phyloP scores from a whole-genome alignment of 2,329 filamentous ascomycete species.

The Cadophora gregata region DNA sequence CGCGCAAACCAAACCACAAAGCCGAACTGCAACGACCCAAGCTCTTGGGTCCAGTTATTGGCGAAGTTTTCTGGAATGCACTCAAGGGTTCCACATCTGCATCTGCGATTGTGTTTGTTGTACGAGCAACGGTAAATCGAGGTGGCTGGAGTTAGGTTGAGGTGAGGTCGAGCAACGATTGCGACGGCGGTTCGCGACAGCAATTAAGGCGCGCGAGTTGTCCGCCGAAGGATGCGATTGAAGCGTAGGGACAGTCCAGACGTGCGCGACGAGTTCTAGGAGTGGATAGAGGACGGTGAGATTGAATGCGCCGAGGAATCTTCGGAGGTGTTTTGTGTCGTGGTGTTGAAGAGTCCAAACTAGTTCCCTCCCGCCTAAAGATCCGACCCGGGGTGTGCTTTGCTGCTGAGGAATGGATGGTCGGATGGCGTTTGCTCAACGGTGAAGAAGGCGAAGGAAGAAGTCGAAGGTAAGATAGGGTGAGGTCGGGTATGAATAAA shows the following conservation, averaged over 20 bases:
- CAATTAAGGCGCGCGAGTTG: not conserved
- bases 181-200: constrained; percentile 7
- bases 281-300: constrained; percentile 3
- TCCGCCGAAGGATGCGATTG: constrained; percentile 6
- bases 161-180: constrained; percentile 6
- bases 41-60: constrained; percentile 1
- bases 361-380: constrained; percentile 17
- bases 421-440: constrained; percentile 4
- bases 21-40: constrained; percentile 5
- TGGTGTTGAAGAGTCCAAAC: constrained; percentile 15
- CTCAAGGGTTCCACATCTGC: constrained; percentile 17
- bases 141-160: constrained; percentile 11
- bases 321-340: not conserved
- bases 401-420: not conserved
- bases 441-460: not conserved
- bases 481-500: constrained; percentile 10
- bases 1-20: constrained; percentile 4
- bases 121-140: not conserved
- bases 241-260: constrained; percentile 8
- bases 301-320: constrained; percentile 5
- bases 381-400: not conserved
- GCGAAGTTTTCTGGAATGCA: not conserved
- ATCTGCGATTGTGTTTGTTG: not conserved
- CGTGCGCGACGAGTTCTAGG: not conserved
- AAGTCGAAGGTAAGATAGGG: not conserved